phyloP scores from a whole-genome alignment of 768 basidiomycete species.

The Macrolepiota albuminosa region DNA sequence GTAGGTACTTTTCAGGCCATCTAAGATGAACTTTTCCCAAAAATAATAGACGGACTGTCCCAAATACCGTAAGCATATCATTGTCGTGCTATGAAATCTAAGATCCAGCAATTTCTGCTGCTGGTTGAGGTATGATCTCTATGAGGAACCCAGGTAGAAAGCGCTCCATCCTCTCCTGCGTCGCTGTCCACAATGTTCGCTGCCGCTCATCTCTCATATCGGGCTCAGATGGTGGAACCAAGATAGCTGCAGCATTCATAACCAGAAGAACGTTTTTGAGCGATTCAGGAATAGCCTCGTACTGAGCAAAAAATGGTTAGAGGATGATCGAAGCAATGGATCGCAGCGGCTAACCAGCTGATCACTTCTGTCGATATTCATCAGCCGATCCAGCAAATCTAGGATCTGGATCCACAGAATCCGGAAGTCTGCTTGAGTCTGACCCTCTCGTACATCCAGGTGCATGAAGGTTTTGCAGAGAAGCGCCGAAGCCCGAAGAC shows the following conservation, averaged over 20 bases:
- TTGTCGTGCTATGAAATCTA: background rate
- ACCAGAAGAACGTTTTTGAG: conserved; percentile 95
- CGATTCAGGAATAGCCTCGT: conserved; percentile 93
- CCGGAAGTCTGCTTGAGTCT: conserved; percentile 55
- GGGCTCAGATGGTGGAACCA: conserved; percentile 55
- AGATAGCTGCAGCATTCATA: conserved; percentile 85
- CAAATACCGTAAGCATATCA: background rate
- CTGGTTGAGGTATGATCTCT: conserved; percentile 52
- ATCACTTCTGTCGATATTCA: conserved; percentile 80
- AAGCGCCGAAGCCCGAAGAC: conserved; percentile 82
- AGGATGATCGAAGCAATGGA: background rate
- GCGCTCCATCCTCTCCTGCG: conserved; percentile 81
- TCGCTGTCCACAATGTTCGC: conserved; percentile 76
- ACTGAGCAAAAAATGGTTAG: conserved; percentile 39
- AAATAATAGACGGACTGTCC: background rate
- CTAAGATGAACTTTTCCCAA: conserved; percentile 61
- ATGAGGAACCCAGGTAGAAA: conserved; percentile 89
- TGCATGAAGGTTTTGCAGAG: conserved; percentile 96
- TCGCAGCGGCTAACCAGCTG: conserved; percentile 64
- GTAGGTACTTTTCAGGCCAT: conserved; percentile 32
- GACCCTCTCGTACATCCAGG: conserved; percentile 71
- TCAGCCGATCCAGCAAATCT: conserved; percentile 83
- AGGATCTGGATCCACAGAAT: conserved; percentile 87
- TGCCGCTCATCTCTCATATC: conserved; percentile 55
- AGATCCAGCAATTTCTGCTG: conserved; percentile 4